Evolutionary conservation across 768 basidiomycete species (phyloP), one percentile per base, ranked within the genome.

Genomic region (Suillus subalutaceus): DNA sequence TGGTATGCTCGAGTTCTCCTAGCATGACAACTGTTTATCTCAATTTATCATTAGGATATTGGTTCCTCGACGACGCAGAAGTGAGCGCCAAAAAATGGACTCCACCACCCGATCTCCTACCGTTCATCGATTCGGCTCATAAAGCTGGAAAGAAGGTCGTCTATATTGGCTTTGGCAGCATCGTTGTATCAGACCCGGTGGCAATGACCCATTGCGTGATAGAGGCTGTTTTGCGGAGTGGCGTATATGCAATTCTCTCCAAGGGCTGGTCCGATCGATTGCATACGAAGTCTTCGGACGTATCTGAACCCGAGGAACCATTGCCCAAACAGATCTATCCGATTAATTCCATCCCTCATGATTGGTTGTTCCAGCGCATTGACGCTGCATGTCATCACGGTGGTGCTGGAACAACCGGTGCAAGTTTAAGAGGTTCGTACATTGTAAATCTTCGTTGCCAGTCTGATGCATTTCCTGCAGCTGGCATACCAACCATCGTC

Each of bases 371-470:
- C 82, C 85, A 85, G 69, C 86, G 90, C 55, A 94, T 99, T 66
- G 93, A 96, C 74, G 97, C 95, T n/a, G 94, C 94, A 20, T 97
- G 96, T 69, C 97, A 99, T 81, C 97, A 99, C 73, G 97, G 97
- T 66, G 97, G 97, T 63, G 95, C 97, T 5, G 97, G 97, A 26
- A 97, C 97, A 3, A 96, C 95, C 1, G 96, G 96, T 10, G 97
- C 97, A 20, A 96, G 93, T 79, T 80, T 97, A 69, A 83, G 95
- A 84, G 95, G 94, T 95, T 67, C 63, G 84, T 74, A 7, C 44
- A 41, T 18, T 48, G 43, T 56, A 15, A 35, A n/a, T 16, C 1
- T 43, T 20, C 30, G 23, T 32, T 43, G 4, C 62, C 55, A 30
- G 23, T 48, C 55, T 61, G 38, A 60, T 50, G 20, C 30, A 52